phyloP scores from a whole-genome alignment of 768 basidiomycete species.

The Lanmaoa pseudosensibilis region DNA sequence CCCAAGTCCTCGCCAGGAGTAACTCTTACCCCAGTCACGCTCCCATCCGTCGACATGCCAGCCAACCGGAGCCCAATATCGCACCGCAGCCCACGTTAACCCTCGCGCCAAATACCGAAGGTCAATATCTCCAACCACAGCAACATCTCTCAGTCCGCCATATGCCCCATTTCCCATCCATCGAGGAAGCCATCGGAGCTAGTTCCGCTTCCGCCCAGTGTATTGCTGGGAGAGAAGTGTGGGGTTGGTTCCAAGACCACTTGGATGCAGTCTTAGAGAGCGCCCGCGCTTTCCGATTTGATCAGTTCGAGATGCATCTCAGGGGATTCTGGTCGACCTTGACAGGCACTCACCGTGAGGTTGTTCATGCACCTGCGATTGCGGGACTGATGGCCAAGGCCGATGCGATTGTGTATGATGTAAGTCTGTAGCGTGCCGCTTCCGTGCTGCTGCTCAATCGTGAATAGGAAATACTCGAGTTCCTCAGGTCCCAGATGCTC shows the following conservation, averaged over 20 bases:
- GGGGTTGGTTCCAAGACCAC: conserved; percentile 92
- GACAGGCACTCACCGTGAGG: conserved; percentile 74
- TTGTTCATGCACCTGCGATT: conserved; percentile 86
- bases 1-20: conserved; percentile 60
- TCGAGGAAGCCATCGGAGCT: conserved; percentile 79
- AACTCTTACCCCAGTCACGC: conserved; percentile 66
- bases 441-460: conserved; percentile 18
- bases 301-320: conserved; percentile 86
- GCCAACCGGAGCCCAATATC: conserved; percentile 55
- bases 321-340: conserved; percentile 83
- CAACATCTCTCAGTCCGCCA: conserved; percentile 68
- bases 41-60: conserved; percentile 70
- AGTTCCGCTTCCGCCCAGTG: conserved; percentile 75
- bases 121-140: conserved; percentile 49
- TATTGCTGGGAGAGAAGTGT: conserved; percentile 81
- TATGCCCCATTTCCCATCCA: conserved; percentile 77
- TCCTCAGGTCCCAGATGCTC: conserved; percentile 81
- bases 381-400: conserved; percentile 88
- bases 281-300: conserved; percentile 75
- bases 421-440: conserved; percentile 43
- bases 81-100: conserved; percentile 59
- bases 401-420: conserved; percentile 89
- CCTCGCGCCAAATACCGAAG: conserved; percentile 44
- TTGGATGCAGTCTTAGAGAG: conserved; percentile 79
- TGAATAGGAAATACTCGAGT: conserved; percentile 80